Evolutionary conservation across 148 eudicot genomes (phyloP), one percentile per base, ranked within the genome.

Genomic region (Diospyros kaki): DNA sequence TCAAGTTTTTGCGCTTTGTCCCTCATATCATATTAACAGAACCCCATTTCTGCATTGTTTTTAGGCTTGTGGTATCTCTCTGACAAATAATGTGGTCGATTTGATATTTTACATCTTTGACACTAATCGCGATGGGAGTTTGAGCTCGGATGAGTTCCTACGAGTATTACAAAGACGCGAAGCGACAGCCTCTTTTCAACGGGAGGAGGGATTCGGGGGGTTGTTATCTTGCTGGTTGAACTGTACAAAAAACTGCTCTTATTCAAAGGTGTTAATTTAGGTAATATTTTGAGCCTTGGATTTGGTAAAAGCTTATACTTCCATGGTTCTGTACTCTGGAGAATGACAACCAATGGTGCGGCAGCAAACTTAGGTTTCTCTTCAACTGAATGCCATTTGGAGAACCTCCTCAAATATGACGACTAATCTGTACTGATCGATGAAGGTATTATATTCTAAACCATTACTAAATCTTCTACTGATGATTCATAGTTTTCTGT

Each of bases 91-190:
- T 50, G 87, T 90, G 80, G 83, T 94, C 17, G 92, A 92, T 70
- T 77, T 94, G 76, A 88, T 94, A 81, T 92, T 84, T 77, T 84
- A 87, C 56, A 59, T 92, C 48, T 94, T 92, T 66, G 98, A 94
- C 83, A 46, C 82, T 10, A 83, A 94, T 58, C 77, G 82, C 1
- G 98, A 94, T 80, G 98, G 97, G 58, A 89, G 79, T 67, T 77
- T 94, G 40, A 90, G 98, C 79, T 80, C 90, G 0, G 96, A 90
- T 13, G 97, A 92, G 88, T 94, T 94, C 75, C 52, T 94, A 39
- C 79, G 83, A 84, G 98, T 92, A 4, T 60, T 94, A 40, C 91
- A 90, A 65, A 85, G 87, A 69, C 76, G 91, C 45, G 97, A 84
- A 72, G 75, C 61, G 64, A 84, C 79, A 6, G 75, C 45, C 12